phyloP scores from a whole-genome alignment of 2,329 filamentous ascomycete genomes.

The Aureobasidium sp. region DNA sequence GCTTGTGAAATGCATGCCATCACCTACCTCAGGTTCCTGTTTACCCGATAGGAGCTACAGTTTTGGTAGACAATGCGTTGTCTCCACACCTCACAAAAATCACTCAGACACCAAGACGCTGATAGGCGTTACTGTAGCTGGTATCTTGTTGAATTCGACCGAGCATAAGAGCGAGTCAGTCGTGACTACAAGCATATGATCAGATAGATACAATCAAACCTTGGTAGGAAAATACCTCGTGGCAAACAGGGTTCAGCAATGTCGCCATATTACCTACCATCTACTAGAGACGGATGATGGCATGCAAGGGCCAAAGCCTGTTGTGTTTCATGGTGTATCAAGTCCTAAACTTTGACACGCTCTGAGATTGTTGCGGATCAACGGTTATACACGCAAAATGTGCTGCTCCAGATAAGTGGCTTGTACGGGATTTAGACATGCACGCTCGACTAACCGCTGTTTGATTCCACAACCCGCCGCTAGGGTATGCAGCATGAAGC shows the following conservation, averaged over 20 bases:
- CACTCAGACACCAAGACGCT: neutral
- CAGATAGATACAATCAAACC: neutral
- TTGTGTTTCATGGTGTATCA: slow-evolving; percentile 4
- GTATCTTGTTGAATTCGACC: neutral
- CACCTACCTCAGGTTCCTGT: neutral
- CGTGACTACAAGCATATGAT: neutral
- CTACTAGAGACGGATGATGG: slow-evolving; percentile 3
- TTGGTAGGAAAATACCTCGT: neutral
- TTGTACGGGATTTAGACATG: neutral
- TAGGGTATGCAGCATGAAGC: neutral
- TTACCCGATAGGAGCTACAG: neutral
- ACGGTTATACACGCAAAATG: neutral
- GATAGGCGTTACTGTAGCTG: neutral
- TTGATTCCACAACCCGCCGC: neutral
- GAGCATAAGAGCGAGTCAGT: neutral
- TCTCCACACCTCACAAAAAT: neutral
- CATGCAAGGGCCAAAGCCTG: slow-evolving; percentile 3
- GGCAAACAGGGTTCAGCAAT: neutral
- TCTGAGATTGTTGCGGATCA: neutral
- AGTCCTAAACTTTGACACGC: slow-evolving; percentile 3
- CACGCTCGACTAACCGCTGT: neutral
- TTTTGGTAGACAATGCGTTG: neutral
- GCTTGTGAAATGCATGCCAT: neutral
- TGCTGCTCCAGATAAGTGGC: neutral
- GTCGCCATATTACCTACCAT: slow-evolving; percentile 6